These are phyloP conservation scores for Didymella pomorum DNA, from an alignment of 2,329 filamentous ascomycete species.

Conservation along the genomic window DNA sequence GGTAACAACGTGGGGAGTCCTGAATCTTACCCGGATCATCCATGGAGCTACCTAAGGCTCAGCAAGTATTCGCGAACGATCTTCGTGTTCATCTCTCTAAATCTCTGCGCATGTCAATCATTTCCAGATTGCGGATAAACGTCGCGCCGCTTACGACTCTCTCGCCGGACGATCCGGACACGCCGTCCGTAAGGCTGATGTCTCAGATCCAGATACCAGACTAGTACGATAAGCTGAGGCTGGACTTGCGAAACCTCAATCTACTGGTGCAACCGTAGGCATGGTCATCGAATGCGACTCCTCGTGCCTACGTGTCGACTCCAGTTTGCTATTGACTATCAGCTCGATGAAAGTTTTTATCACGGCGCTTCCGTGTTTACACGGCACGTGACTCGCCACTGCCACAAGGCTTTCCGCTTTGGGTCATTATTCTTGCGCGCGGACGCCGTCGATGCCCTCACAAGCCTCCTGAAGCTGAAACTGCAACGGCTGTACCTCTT, in stretches of 20 bases:
- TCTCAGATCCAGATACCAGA: conserved; percentile 16
- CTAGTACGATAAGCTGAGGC: conserved; percentile 18
- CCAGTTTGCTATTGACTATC: neutral
- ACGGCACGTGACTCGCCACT: conserved; percentile 15
- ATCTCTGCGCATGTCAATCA: conserved; percentile 7
- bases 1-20: conserved; percentile 1
- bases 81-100: conserved; percentile 7
- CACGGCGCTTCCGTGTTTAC: conserved; percentile 15
- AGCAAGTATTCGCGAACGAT: conserved; percentile 14
- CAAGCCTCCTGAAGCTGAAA: neutral
- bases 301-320: neutral
- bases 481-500: neutral
- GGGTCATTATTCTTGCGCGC: neutral
- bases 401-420: conserved; percentile 5
- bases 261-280: conserved; percentile 1
- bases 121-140: conserved; percentile 15
- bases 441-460: neutral
- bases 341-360: conserved; percentile 1
- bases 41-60: neutral
- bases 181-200: conserved; percentile 23
- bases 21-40: conserved; percentile 6
- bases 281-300: neutral
- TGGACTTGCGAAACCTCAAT: conserved; percentile 3
- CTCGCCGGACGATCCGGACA: conserved; percentile 12
- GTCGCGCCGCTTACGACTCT: conserved; percentile 7